These are phyloP conservation scores for Fusarium nelsonii DNA, from an alignment of 2,329 filamentous ascomycete genomes.

Conservation along the genomic window DNA sequence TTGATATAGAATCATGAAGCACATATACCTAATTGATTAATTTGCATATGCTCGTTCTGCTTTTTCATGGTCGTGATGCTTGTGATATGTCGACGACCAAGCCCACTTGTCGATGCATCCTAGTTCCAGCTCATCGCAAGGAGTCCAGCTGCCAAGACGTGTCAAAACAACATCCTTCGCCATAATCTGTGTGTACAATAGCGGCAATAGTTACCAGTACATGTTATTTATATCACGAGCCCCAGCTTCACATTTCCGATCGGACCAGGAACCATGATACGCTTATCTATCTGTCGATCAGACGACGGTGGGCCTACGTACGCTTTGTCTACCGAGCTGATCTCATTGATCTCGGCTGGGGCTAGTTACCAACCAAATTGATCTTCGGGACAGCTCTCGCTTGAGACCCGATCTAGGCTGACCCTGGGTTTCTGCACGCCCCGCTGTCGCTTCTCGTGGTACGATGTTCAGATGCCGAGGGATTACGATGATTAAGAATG, in stretches of 20 bases:
- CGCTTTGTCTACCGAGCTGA: neutral
- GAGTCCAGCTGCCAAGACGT: no score
- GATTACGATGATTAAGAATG: neutral
- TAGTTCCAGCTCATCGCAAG: no score
- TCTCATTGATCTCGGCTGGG: neutral
- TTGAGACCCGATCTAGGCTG: neutral
- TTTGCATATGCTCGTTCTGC: neutral
- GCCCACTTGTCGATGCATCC: neutral
- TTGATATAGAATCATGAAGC: conserved; percentile 24
- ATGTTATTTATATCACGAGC: no score
- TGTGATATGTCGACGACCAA: neutral
- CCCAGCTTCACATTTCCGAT: neutral
- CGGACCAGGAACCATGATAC: neutral
- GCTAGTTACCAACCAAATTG: neutral
- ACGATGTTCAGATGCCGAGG: conserved; percentile 2
- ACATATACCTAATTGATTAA: conserved; percentile 2
- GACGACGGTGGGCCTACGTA: conserved; percentile 8
- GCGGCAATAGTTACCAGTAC: no score
- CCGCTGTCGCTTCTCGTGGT: conserved; percentile 13
- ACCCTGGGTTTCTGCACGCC: neutral
- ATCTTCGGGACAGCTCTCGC: conserved; percentile 1
- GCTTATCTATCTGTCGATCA: conserved; percentile 23
- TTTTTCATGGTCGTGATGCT: neutral
- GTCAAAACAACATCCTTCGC: no score
- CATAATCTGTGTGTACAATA: no score